phyloP scores from a whole-genome alignment of 1,284 basidiomycete species.

The Apiotrichum veenhuisii region DNA sequence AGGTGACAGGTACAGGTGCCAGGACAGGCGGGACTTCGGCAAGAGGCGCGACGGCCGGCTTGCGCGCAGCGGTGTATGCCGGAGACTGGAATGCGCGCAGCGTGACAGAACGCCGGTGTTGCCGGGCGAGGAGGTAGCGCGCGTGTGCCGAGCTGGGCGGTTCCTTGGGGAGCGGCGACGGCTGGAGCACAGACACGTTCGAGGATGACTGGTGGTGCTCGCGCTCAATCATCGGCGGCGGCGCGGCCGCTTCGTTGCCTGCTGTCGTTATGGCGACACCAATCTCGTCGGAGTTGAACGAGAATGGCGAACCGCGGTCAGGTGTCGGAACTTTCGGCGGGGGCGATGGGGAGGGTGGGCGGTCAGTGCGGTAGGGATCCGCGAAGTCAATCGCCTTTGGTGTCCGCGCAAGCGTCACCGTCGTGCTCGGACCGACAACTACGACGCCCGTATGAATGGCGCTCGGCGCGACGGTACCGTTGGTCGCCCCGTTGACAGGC shows the following conservation, averaged over 20 bases:
- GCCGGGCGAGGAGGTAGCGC: slow-evolving; percentile 35
- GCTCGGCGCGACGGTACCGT: too few species aligned
- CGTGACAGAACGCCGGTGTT: slow-evolving; percentile 37
- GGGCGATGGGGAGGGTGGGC: neutral
- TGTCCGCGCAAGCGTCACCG: neutral
- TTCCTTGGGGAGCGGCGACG: slow-evolving; percentile 5
- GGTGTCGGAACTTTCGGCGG: slow-evolving; percentile 12
- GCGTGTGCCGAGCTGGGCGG: slow-evolving; percentile 29
- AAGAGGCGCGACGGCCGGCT: too few species aligned
- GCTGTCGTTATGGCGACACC: slow-evolving; percentile 33
- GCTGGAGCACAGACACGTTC: neutral
- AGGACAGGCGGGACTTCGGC: too few species aligned
- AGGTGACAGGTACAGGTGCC: too few species aligned
- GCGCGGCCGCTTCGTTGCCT: slow-evolving; percentile 1
- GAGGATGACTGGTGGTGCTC: slow-evolving; percentile 6
- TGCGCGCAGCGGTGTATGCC: neutral
- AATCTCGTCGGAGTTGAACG: slow-evolving; percentile 23
- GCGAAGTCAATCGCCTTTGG: slow-evolving; percentile 15
- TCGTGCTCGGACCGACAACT: slow-evolving; percentile 1
- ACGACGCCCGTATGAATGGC: slow-evolving; percentile 1
- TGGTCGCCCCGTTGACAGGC: too few species aligned
- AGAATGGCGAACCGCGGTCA: slow-evolving; percentile 10
- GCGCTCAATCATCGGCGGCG: neutral
- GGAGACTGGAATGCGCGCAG: slow-evolving; percentile 40
- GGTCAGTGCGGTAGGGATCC: neutral